Base-by-base conservation (phyloP, 192 early-diverging fungal species). In the Coemansia sp. region DNA sequence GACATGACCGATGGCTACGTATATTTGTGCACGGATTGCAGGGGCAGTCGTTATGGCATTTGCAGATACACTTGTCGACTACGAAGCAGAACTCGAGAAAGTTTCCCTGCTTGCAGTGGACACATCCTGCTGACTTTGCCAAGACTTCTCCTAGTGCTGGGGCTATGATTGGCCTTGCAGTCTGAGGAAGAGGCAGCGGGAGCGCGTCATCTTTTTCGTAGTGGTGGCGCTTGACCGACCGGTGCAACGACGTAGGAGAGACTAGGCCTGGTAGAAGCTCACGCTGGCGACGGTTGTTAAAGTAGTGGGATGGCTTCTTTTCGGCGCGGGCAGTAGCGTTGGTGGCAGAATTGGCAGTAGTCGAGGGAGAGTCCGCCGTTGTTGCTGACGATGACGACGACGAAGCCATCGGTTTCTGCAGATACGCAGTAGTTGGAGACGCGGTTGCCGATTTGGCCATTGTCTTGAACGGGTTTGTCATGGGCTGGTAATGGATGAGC, bases 81-180 rank as follows among this genome's bases (percentile, higher is more conserved):
- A 62, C 52, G 65, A 75, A 80, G 63, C 78, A 80, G 54, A 80
- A 80, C 61, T 75, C 78, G 19, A 80, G 66, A 45, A 80, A 80
- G 54, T 72, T 80, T 2, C 78, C 78, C 16, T 36, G 51, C 58
- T 71, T 71, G 66, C 78, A 80, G 60, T 80, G 78, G 19, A 69
- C 61, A 41, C 77, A 78, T 18, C n/a, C 39, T 6, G 26, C 26
- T 26, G 41, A 16, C 8, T 66, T 52, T 10, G 46, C 47, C 9
- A 18, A 9, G 26, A 26, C 26, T 26, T 26, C 26, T 26, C 26
- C 26, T 26, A 26, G 26, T 26, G 26, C 26, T 26, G 26, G 26
- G 26, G 26, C 26, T 12, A 5, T 36, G 19, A 26, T 32, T 41
- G 47, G 36, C 19, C 39, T 6, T n/a, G 69, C 9, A 7, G n/a